These are phyloP conservation scores for Scedosporium boydii DNA, from an alignment of 2,329 filamentous ascomycete species.

Conservation along the genomic window DNA sequence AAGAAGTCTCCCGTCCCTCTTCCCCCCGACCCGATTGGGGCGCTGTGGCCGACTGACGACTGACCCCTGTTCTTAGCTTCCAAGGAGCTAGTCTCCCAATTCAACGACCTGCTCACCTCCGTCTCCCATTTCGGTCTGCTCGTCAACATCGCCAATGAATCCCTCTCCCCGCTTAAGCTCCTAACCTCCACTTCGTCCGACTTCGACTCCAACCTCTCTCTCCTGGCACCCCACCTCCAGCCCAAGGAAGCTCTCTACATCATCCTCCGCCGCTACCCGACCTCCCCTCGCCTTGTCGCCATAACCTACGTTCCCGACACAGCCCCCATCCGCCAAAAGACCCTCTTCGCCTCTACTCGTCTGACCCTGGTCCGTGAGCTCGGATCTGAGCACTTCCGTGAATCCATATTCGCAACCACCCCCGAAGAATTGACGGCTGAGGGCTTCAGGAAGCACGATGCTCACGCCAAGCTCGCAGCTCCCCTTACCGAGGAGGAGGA, in stretches of 20 bases:
- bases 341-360: constrained; percentile 72
- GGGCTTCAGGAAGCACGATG: constrained; percentile 66
- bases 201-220: constrained; percentile 55
- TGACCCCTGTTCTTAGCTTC: constrained; percentile 45
- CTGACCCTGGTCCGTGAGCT: constrained; percentile 68
- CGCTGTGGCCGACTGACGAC: constrained; percentile 3
- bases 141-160: constrained; percentile 59
- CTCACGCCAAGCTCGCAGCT: constrained; percentile 53
- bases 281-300: constrained; percentile 50
- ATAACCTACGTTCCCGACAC: constrained; percentile 72
- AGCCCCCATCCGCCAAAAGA: constrained; percentile 75
- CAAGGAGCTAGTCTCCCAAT: constrained; percentile 64
- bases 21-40: background rate
- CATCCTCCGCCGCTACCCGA: constrained; percentile 59
- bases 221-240: constrained; percentile 54
- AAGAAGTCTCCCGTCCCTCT: constrained; percentile 13
- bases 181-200: constrained; percentile 40
- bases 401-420: constrained; percentile 64
- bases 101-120: constrained; percentile 58
- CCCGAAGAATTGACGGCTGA: constrained; percentile 57
- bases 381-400: constrained; percentile 68
- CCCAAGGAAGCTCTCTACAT: constrained; percentile 62
- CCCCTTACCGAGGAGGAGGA: constrained; percentile 74
- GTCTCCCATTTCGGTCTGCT: constrained; percentile 58
- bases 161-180: constrained; percentile 49